phyloP scores from a whole-genome alignment of 805 yeast species.

The Saccharomycopsis lassenensis region DNA sequence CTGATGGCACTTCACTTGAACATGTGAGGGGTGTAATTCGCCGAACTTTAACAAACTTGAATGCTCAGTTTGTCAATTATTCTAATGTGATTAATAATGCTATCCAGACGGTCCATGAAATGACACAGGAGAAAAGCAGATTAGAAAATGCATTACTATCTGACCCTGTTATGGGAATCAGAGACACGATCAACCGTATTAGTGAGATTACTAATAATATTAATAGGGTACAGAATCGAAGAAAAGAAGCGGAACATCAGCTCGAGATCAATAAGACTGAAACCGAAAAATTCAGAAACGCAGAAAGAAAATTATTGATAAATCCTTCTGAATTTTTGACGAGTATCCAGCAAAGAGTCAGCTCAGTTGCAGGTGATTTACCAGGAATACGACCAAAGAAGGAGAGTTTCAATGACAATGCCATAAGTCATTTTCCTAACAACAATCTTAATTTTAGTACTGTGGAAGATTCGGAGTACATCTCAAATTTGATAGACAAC shows the following conservation, averaged over 20 bases:
- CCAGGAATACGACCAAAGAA: not conserved
- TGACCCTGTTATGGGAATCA: not conserved
- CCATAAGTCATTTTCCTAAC: not conserved
- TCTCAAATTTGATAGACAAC: constrained; percentile 33
- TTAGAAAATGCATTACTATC: not conserved
- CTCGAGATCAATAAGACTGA: not conserved
- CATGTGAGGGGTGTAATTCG: not conserved
- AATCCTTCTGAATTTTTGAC: not conserved
- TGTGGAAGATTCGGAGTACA: constrained; percentile 5
- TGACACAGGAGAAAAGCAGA: not conserved
- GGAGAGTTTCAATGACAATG: not conserved
- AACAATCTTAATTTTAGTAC: not conserved
- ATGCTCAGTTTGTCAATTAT: not conserved
- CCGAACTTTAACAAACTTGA: not conserved
- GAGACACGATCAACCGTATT: not conserved
- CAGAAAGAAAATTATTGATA: too few relatives aligned
- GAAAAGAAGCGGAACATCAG: not conserved
- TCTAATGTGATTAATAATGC: constrained; percentile 1
- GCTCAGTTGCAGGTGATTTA: not conserved
- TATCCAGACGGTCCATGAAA: not conserved
- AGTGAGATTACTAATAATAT: not conserved
- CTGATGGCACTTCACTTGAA: not conserved
- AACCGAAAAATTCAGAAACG: not conserved
- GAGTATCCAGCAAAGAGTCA: too few relatives aligned
- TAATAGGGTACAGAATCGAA: not conserved